Conservation (phyloP, 495 filamentous ascomycete species). For the Lophiostoma macrostomum region DNA sequence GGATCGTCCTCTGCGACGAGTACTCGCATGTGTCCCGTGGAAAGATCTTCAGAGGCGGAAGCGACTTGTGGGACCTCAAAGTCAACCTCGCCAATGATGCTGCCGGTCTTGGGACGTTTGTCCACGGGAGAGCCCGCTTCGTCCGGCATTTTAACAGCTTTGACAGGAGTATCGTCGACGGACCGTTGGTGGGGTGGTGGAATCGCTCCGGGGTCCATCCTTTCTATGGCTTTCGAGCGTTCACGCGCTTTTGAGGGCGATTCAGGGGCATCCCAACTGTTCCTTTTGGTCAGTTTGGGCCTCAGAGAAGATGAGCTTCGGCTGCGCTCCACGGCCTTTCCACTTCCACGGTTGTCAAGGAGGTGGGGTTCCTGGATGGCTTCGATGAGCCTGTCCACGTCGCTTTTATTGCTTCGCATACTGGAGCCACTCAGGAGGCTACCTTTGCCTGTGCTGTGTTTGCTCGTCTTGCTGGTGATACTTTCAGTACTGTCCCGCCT, state of each 20-base stretch:
- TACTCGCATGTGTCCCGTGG: slow-evolving; percentile 55
- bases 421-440: slow-evolving; percentile 57
- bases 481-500: slow-evolving; percentile 41
- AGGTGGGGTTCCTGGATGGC: slow-evolving; percentile 64
- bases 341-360: too few relatives aligned
- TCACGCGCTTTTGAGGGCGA: not conserved
- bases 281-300: slow-evolving; percentile 27
- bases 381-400: slow-evolving; percentile 71
- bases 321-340: slow-evolving; percentile 31
- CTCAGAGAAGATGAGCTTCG: slow-evolving; percentile 22
- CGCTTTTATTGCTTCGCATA: slow-evolving; percentile 58
- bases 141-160: slow-evolving; percentile 45
- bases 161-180: slow-evolving; percentile 41
- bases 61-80: slow-evolving; percentile 4
- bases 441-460: slow-evolving; percentile 42
- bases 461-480: slow-evolving; percentile 43
- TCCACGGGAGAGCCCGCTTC: slow-evolving; percentile 12
- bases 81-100: slow-evolving; percentile 19
- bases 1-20: slow-evolving; percentile 92
- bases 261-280: slow-evolving; percentile 3
- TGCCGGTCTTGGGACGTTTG: not conserved
- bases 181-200: slow-evolving; percentile 34
- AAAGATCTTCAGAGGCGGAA: not conserved
- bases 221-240: slow-evolving; percentile 21
- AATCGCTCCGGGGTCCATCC: not conserved